These are phyloP conservation scores for Trypanosoma theileri DNA, from an alignment of 208 protist species.

Conservation along the genomic window DNA sequence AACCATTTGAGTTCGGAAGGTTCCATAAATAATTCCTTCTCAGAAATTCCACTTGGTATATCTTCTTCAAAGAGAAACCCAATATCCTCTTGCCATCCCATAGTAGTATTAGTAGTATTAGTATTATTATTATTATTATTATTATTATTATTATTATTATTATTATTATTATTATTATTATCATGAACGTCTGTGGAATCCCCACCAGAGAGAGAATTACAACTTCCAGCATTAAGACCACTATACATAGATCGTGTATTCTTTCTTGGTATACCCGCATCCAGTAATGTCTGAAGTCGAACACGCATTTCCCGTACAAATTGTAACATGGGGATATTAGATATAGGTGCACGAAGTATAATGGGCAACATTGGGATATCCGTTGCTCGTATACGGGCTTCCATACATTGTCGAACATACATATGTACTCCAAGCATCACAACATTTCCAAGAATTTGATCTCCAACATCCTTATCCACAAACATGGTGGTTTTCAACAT, in stretches of 20 bases:
- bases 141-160: conserved; percentile 28
- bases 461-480: conserved; percentile 79
- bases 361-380: conserved; percentile 67
- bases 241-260: conserved; percentile 34
- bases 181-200: conserved; percentile 23
- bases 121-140: conserved; percentile 35
- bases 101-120: not conserved
- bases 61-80: conserved; percentile 77
- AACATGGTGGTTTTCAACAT: conserved; percentile 83
- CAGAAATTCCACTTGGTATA: conserved; percentile 35
- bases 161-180: conserved; percentile 14
- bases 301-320: conserved; percentile 78
- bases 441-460: conserved; percentile 80
- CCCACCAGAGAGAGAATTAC: not conserved
- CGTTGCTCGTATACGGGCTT: conserved; percentile 46
- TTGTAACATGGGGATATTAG: conserved; percentile 78
- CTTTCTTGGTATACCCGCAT: conserved; percentile 52
- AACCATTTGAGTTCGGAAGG: conserved; percentile 22
- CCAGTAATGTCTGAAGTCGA: conserved; percentile 56
- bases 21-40: conserved; percentile 39
- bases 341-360: conserved; percentile 57
- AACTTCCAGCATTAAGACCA: conserved; percentile 34
- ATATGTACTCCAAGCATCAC: conserved; percentile 74
- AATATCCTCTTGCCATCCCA: conserved; percentile 30
- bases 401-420: conserved; percentile 77